These are phyloP conservation scores for Colletotrichum filicis DNA, from an alignment of 2,329 filamentous ascomycete genomes.

Conservation along the genomic window DNA sequence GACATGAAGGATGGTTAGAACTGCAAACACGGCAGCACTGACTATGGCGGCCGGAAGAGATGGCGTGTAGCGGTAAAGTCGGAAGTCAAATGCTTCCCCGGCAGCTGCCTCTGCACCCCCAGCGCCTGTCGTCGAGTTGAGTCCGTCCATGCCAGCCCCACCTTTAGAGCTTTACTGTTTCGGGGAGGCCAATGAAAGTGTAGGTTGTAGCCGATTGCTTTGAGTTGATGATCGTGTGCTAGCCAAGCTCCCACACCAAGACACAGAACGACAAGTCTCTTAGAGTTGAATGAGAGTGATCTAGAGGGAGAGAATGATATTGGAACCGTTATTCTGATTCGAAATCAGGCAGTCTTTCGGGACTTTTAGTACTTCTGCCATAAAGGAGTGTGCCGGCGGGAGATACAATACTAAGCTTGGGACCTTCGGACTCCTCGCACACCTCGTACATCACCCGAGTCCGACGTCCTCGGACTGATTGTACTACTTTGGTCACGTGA, in stretches of 20 bases:
- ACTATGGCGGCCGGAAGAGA: constrained; percentile 12
- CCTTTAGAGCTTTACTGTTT: neutral
- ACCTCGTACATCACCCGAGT: constrained; percentile 6
- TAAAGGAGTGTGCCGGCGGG: neutral
- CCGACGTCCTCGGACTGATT: neutral
- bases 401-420: neutral
- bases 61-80: constrained; percentile 22
- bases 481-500: neutral
- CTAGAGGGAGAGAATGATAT: no score
- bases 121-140: neutral
- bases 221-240: neutral
- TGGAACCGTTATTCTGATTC: no score
- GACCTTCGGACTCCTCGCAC: neutral
- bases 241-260: no score
- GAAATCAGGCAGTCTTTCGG: neutral
- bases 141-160: neutral
- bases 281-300: neutral
- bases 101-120: neutral
- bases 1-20: neutral
- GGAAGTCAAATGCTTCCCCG: constrained; percentile 11
- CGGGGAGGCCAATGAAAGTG: neutral
- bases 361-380: no score
- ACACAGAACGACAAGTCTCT: neutral
- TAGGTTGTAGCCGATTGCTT: neutral
- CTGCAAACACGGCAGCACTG: neutral